These are phyloP conservation scores for Escallonia rubra DNA, from an alignment of 129 eudicot species.

Conservation along the genomic window DNA sequence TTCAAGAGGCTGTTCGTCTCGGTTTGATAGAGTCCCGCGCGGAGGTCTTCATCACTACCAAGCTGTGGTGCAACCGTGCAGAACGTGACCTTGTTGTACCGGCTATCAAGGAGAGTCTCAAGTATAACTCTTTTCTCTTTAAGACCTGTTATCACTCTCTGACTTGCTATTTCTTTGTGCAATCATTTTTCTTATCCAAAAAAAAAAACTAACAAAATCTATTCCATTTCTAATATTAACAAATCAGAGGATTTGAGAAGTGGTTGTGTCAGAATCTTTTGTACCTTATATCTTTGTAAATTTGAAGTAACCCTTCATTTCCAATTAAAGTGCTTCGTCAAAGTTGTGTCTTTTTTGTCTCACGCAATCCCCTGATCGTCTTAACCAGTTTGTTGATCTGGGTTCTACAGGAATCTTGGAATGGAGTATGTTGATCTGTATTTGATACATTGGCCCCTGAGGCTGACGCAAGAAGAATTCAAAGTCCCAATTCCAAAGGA, in stretches of 20 bases:
- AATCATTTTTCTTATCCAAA: neutral
- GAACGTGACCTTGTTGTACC: slow-evolving; percentile 38
- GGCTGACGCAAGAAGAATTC: slow-evolving; percentile 28
- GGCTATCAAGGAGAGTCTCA: slow-evolving; percentile 56
- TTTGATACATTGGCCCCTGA: slow-evolving; percentile 51
- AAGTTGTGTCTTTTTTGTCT: no score
- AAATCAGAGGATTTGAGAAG: neutral
- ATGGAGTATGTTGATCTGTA: slow-evolving; percentile 53
- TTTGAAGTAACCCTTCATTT: no score
- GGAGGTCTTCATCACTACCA: slow-evolving; percentile 40
- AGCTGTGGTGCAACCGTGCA: slow-evolving; percentile 35
- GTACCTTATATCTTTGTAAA: no score
- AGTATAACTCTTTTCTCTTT: slow-evolving; percentile 12
- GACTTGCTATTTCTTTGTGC: neutral
- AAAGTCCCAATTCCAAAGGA: slow-evolving; percentile 14
- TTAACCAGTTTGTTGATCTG: no score
- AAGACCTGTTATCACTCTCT: no score
- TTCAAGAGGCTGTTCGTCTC: slow-evolving; percentile 23
- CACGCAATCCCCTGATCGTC: no score
- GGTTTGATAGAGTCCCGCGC: slow-evolving; percentile 22
- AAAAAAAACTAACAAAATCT: neutral
- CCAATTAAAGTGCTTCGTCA: no score
- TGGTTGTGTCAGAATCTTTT: no score
- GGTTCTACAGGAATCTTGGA: slow-evolving; percentile 41
- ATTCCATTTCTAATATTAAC: no score